Base-by-base conservation (phyloP, 176 grass and related monocot genomes). In the Neostapfia colusana region DNA sequence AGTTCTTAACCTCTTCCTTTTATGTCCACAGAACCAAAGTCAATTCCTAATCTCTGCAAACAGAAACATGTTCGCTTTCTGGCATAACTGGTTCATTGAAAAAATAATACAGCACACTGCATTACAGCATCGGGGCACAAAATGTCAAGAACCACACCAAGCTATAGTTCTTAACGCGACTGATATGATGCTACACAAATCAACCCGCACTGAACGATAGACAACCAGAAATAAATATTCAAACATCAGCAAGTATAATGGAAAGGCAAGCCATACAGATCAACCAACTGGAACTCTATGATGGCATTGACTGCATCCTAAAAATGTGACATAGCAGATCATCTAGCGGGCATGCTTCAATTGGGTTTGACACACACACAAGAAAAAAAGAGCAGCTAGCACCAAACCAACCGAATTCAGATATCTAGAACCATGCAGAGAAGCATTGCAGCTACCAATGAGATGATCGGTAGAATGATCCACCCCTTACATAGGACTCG, bases 401-500 rank as follows among this genome's bases (percentile, higher is more conserved):
- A 42, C 35, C 5, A 70, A 50, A 66, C 4, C 51, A 7, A 51
- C 15, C 53, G 34, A 50, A 53, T 40, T 53, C 31, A 65, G 46
- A 54, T 12, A 66, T 37, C 43, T 25, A 31, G 21, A 58, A 77
- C 62, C 41, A 68, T 31, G n/a, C 24, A 28, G 24, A 63, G 53
- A 14, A 49, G 10, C 15, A 51, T 15, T 20, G 40, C 18, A 49
- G 46, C n/a, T 39, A 57, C n/a, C 13, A 9, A 13, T 72, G 11
- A 65, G 15, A 59, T 70, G 63, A 45, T 51, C 57, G 63, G 36
- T 13, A 63, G 44, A 59, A 1, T 41, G 4, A 77, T 87, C 70
- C 65, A 63, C 50, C 54, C 61, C 27, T 60, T 40, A 70, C 3
- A 40, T 66, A 79, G 17, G 55, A 77, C 21, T 70, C 73, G 21